Conservation (phyloP, 352 stramenopile species). For the Pythium brachiatum region DNA sequence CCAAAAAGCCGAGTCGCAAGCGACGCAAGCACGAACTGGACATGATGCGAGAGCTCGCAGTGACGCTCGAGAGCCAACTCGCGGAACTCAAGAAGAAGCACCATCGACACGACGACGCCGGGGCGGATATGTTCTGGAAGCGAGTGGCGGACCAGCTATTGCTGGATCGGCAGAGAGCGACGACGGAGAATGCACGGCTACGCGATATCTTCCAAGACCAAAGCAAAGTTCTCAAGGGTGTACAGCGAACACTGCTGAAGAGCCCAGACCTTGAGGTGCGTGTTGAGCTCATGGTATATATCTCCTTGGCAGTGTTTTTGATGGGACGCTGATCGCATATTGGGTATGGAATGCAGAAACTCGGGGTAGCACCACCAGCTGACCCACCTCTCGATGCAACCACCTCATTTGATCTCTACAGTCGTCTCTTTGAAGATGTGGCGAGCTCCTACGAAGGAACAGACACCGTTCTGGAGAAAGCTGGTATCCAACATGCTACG, state of each 20-base stretch:
- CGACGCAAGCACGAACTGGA: slow-evolving; percentile 57
- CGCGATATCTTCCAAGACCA: slow-evolving; percentile 39
- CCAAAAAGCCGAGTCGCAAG: slow-evolving; percentile 47
- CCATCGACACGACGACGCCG: slow-evolving; percentile 25
- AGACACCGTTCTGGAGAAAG: slow-evolving; percentile 33
- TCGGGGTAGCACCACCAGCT: slow-evolving; percentile 8
- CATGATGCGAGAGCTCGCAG: slow-evolving; percentile 38
- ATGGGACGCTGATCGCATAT: background rate
- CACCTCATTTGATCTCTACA: slow-evolving; percentile 29
- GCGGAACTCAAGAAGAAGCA: slow-evolving; percentile 30
- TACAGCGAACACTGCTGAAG: slow-evolving; percentile 23
- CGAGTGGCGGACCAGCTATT: slow-evolving; percentile 42
- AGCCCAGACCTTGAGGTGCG: slow-evolving; percentile 23
- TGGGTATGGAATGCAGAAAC: slow-evolving; percentile 16
- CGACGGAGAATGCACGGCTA: slow-evolving; percentile 48
- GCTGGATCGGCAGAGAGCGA: slow-evolving; percentile 39
- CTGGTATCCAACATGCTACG: slow-evolving; percentile 18
- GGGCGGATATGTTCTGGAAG: slow-evolving; percentile 39
- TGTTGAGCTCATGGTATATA: too few relatives aligned
- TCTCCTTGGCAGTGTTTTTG: too few relatives aligned
- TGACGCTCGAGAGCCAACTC: slow-evolving; percentile 47
- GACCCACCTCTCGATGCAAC: background rate
- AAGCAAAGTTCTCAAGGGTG: slow-evolving; percentile 21
- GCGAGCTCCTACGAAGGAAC: slow-evolving; percentile 30
- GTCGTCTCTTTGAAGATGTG: slow-evolving; percentile 38